These are phyloP conservation scores for Paramyrothecium sp. DNA, from an alignment of 2,329 filamentous ascomycete genomes.

Conservation along the genomic window DNA sequence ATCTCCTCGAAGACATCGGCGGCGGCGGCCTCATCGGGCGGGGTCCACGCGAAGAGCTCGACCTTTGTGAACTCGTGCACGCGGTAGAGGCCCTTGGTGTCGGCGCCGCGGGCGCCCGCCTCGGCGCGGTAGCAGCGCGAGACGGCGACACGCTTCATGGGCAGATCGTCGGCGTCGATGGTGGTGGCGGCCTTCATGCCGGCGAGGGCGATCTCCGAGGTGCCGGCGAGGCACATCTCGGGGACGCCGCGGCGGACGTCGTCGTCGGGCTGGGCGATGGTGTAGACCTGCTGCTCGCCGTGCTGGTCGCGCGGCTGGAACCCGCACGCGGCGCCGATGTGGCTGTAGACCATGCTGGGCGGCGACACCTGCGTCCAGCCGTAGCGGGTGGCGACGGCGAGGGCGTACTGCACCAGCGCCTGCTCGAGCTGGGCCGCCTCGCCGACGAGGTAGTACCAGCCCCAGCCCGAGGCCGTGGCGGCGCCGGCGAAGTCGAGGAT, in stretches of 20 bases:
- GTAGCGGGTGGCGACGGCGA: constrained; percentile 67
- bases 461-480: constrained; percentile 85
- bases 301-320: constrained; percentile 91
- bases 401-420: constrained; percentile 82
- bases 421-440: constrained; percentile 94
- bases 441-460: constrained; percentile 95
- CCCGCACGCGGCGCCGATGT: constrained; percentile 87
- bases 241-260: constrained; percentile 64
- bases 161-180: constrained; percentile 65
- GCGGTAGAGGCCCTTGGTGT: constrained; percentile 92
- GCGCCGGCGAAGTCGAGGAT: constrained; percentile 88
- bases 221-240: constrained; percentile 76
- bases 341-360: constrained; percentile 86
- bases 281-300: constrained; percentile 90
- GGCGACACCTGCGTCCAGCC: constrained; percentile 83
- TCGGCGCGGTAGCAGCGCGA: constrained; percentile 96
- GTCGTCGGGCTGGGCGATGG: constrained; percentile 64
- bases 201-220: constrained; percentile 91
- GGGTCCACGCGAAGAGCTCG: constrained; percentile 92
- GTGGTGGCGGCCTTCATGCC: constrained; percentile 79
- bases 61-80: constrained; percentile 99
- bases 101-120: constrained; percentile 83
- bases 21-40: constrained; percentile 49
- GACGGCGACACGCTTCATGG: constrained; percentile 76
- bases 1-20: constrained; percentile 77